These are phyloP conservation scores for Catunica adiposa DNA, from an alignment of 2,329 filamentous ascomycete species.

Conservation along the genomic window DNA sequence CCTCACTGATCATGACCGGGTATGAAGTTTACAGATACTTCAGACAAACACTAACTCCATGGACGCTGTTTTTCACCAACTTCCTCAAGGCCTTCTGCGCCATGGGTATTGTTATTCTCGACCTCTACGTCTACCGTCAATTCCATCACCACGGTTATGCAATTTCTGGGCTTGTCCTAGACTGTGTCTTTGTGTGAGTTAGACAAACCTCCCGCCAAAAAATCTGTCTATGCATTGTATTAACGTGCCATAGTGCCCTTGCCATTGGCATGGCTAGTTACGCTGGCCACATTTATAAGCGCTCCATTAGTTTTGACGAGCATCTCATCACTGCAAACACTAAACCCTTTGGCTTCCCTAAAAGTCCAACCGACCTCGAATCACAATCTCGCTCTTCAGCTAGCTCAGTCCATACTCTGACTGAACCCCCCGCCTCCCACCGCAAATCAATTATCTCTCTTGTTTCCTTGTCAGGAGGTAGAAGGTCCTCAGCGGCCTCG, in stretches of 20 bases:
- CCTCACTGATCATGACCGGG: constrained; percentile 30
- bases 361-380: constrained; percentile 13
- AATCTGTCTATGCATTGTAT: too few relatives aligned
- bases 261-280: constrained; percentile 31
- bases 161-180: constrained; percentile 31
- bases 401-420: neutral
- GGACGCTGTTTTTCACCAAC: constrained; percentile 36
- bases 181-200: constrained; percentile 32
- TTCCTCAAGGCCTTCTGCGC: constrained; percentile 33
- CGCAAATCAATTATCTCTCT: constrained; percentile 7
- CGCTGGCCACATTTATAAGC: constrained; percentile 30
- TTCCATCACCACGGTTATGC: constrained; percentile 29
- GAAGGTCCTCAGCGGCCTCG: too few relatives aligned
- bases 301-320: constrained; percentile 32
- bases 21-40: constrained; percentile 31
- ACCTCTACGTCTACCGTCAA: constrained; percentile 33
- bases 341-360: constrained; percentile 30
- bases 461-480: neutral
- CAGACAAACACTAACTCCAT: constrained; percentile 36
- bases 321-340: constrained; percentile 33
- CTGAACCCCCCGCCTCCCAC: neutral
- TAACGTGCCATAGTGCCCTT: constrained; percentile 22
- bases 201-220: too few relatives aligned
- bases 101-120: constrained; percentile 31
- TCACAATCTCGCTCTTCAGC: neutral